These are phyloP conservation scores for Quercus mongolica DNA, from an alignment of 306 rosid genomes.

Conservation along the genomic window DNA sequence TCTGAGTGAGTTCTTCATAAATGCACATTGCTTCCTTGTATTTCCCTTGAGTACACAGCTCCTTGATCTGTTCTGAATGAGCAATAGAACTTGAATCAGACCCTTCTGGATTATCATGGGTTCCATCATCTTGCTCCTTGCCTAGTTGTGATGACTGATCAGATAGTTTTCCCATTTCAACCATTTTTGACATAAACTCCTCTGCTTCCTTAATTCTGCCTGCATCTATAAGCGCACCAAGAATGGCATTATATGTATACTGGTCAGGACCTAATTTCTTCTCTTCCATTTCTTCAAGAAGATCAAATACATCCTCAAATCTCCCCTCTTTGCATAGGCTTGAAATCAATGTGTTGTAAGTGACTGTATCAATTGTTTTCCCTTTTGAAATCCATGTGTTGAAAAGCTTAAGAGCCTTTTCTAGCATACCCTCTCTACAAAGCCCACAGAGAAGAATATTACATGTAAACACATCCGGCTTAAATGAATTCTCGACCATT, in stretches of 20 bases:
- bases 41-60: slow-evolving; percentile 62
- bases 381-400: slow-evolving; percentile 64
- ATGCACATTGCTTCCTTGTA: slow-evolving; percentile 75
- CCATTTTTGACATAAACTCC: slow-evolving; percentile 46
- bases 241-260: slow-evolving; percentile 60
- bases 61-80: slow-evolving; percentile 60
- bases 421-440: slow-evolving; percentile 66
- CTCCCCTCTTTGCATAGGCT: slow-evolving; percentile 67
- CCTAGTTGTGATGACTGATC: slow-evolving; percentile 16
- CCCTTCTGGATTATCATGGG: slow-evolving; percentile 32
- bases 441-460: slow-evolving; percentile 84
- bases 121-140: slow-evolving; percentile 26
- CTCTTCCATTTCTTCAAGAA: slow-evolving; percentile 61
- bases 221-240: slow-evolving; percentile 42
- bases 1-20: slow-evolving; percentile 50
- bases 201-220: slow-evolving; percentile 68
- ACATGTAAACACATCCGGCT: slow-evolving; percentile 63
- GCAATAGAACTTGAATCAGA: slow-evolving; percentile 32
- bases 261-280: slow-evolving; percentile 59
- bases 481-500: slow-evolving; percentile 63
- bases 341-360: slow-evolving; percentile 82
- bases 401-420: slow-evolving; percentile 73
- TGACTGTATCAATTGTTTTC: slow-evolving; percentile 55
- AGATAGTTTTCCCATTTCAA: slow-evolving; percentile 37
- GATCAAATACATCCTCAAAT: slow-evolving; percentile 60